Evolutionary conservation across 148 eudicot genomes (phyloP).

Genomic region (Rhododendron molle): DNA sequence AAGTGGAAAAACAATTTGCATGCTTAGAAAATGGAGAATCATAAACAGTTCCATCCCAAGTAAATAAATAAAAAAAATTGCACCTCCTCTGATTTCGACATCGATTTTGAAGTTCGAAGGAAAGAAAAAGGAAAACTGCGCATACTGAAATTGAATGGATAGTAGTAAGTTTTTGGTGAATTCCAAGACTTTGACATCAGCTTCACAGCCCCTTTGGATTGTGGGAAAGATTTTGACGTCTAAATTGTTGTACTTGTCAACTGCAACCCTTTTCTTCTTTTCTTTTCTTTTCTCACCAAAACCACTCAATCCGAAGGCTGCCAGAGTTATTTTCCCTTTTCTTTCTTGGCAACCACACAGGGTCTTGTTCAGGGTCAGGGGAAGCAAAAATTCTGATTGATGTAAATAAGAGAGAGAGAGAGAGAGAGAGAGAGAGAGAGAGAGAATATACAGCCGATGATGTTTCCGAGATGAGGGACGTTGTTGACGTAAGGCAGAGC

Average conservation of each 20-base stretch:
- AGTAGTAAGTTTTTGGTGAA: background rate
- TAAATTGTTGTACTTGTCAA: no score
- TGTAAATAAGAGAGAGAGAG: background rate
- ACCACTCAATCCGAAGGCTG: no score
- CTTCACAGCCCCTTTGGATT: background rate
- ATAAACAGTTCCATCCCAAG: background rate
- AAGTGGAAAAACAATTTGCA: background rate
- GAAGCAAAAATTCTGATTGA: background rate
- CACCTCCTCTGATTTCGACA: background rate
- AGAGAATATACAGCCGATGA: conserved; percentile 59
- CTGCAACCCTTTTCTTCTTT: no score
- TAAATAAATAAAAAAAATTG: no score
- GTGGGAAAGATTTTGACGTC: no score
- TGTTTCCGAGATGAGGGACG: conserved; percentile 86
- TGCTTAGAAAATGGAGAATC: background rate
- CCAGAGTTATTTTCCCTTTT: background rate
- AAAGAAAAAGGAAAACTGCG: background rate
- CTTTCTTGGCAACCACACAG: background rate
- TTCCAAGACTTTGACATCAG: background rate
- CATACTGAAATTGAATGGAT: background rate
- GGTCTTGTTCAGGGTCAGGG: background rate
- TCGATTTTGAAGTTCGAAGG: background rate
- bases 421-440: background rate
- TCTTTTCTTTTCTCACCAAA: no score
- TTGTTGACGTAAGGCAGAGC: conserved; percentile 37